Evolutionary conservation across 108 stramenopile species (phyloP), one percentile per base, ranked within the genome.

Genomic region (Nitzschia sp.): DNA sequence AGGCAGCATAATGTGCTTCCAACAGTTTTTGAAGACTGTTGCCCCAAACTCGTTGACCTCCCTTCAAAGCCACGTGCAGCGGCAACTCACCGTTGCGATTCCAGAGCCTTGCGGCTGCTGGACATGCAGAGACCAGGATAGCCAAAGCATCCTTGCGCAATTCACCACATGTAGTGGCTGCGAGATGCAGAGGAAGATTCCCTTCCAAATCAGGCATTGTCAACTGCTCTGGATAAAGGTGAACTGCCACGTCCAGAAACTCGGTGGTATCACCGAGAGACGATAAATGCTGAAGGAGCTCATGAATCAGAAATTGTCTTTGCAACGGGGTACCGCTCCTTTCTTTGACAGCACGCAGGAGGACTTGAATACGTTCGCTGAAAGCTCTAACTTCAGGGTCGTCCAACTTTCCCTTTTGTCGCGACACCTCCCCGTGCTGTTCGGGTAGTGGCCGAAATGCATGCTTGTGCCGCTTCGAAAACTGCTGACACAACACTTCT

Each of bases 171-270:
- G 53, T 53, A 29, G 26, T 2, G 3, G 55, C 46, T 26, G 63
- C 44, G 48, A 60, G 44, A 42, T 77, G 76, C 1, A 77, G 57
- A 10, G 65, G 48, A 3, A 29, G 34, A 29, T 60, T 65, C 8
- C 76, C 76, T 14, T 65, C 26, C 8, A 12, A 24, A 63, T 77
- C 70, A 0, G n/a, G 26, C 10, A 41, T 41, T 0, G 40, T 12
- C 8, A 55, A 53, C 19, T 62, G 53, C 7, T 54, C 70, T 41
- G 64, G 69, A 20, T 71, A 56, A 15, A 20, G 61, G 10, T 57
- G 54, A 6, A 71, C 44, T 6, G 65, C 69, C 53, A 77, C 43
- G 39, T 70, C 56, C 25, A 71, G 53, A 19, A 77, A 77, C 8
- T 56, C 29, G 19, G 70, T 68, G n/a, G 50, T 63, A 58, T 54